These are phyloP conservation scores for Hericium alpestre DNA, from an alignment of 768 basidiomycete species.

Conservation along the genomic window DNA sequence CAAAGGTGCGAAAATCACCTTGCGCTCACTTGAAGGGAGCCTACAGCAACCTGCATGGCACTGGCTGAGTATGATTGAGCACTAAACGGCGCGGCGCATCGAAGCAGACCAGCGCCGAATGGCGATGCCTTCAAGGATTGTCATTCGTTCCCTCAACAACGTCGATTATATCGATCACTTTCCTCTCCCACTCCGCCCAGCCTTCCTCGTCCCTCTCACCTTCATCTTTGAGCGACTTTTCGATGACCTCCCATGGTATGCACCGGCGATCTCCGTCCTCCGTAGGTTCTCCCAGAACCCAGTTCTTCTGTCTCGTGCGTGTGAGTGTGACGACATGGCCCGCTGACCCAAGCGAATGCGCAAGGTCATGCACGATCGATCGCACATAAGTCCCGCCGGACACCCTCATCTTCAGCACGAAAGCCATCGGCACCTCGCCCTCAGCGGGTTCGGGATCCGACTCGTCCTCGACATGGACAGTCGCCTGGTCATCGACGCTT, in stretches of 20 bases:
- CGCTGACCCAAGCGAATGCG: slow-evolving; percentile 70
- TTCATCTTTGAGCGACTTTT: slow-evolving; percentile 41
- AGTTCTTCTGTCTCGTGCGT: slow-evolving; percentile 82
- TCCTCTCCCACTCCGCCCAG: slow-evolving; percentile 73
- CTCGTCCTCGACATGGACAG: slow-evolving; percentile 25
- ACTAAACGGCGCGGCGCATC: neutral
- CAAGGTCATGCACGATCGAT: slow-evolving; percentile 89
- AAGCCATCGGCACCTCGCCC: slow-evolving; percentile 52
- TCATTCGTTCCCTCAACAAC: slow-evolving; percentile 30
- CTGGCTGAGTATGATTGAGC: neutral
- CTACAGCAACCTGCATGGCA: no score
- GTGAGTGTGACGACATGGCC: slow-evolving; percentile 90
- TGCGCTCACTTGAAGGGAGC: no score
- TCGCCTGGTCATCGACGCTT: slow-evolving; percentile 30
- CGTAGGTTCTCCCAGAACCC: slow-evolving; percentile 36
- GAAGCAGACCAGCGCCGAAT: neutral
- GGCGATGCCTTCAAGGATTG: neutral
- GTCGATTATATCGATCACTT: slow-evolving; percentile 59
- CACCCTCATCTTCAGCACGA: slow-evolving; percentile 85
- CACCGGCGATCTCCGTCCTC: slow-evolving; percentile 49
- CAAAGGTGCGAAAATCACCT: no score
- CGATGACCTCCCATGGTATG: slow-evolving; percentile 67
- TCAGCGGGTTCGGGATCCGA: slow-evolving; percentile 19
- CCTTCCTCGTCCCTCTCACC: slow-evolving; percentile 59
- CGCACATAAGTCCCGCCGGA: slow-evolving; percentile 97